Evolutionary conservation across 805 yeast species (phyloP), one percentile per base, ranked within the genome.

Genomic region (Ogataea nitratoaversa): DNA sequence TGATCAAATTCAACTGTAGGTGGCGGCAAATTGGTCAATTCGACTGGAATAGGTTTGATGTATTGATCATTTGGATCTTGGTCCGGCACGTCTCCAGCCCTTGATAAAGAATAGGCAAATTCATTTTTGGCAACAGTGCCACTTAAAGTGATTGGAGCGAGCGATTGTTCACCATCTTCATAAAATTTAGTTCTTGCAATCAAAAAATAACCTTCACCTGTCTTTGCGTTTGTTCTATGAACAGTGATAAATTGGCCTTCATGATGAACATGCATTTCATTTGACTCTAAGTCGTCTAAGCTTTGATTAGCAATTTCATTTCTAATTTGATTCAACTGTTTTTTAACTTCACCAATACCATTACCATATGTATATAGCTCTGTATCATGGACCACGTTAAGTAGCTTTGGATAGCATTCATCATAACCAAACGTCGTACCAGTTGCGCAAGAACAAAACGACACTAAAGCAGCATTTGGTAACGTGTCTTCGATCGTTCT

Each of bases 341-440:
- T 54, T 60, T 90, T 93, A n/a, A 85, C 82, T 37, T 69, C 64
- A 5, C 87, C 81, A 54, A 91, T 90, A 30, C 98, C 98, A 16
- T 59, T 45, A 6, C 66, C 71, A 40, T 60, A 69, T 2, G 74
- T 65, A 54, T 91, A 91, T 5, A 63, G 64, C 44, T 95, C 72
- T 5, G 63, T 67, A 57, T 91, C 99, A 30, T 70, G 65, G 14
- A 91, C 99, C 31, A 91, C 82, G 56, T 90, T 83, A 33, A 93
- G 67, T 20, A 88, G 66, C 30, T 75, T 69, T 7, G 97, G 97
- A 60, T 83, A 93, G 38, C 91, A 77, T 63, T 91, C 98, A 56
- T 91, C 99, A 53, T 79, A 89, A 13, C 99, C 99, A 63, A 85
- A 82, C 0, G 88, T 95, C 1, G 96, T 83, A 3, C 99, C 99